Percentiles rank a stretch among this genome's conserved stretches.
These are phyloP conservation scores for Suillus americanus DNA, from an alignment of 768 basidiomycete species.

Conservation along the genomic window DNA sequence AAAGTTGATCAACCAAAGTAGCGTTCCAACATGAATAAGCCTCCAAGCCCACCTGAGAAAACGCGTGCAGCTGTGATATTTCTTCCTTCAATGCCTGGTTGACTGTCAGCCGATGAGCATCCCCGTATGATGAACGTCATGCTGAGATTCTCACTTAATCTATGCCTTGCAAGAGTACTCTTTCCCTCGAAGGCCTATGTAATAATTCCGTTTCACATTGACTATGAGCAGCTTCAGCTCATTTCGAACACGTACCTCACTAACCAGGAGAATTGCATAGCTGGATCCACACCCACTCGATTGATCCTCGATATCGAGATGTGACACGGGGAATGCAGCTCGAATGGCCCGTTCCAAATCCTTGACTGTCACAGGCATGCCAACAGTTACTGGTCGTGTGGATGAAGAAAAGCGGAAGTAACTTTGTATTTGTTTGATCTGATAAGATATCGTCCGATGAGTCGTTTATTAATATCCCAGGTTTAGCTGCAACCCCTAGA, in stretches of 20 bases:
- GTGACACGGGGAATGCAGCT: slow-evolving; percentile 57
- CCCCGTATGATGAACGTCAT: slow-evolving; percentile 6
- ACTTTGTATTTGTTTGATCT: slow-evolving; percentile 16
- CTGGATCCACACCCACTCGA: slow-evolving; percentile 82
- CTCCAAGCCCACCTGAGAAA: slow-evolving; percentile 68
- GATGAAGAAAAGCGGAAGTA: slow-evolving; percentile 12
- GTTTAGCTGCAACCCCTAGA: slow-evolving; percentile 2
- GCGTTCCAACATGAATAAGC: neutral
- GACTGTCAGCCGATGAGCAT: slow-evolving; percentile 42
- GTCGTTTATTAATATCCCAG: slow-evolving; percentile 1
- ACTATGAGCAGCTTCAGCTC: neutral
- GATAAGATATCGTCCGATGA: slow-evolving; percentile 22
- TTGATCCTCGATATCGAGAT: slow-evolving; percentile 74
- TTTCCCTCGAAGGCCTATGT: slow-evolving; percentile 74
- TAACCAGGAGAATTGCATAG: slow-evolving; percentile 74
- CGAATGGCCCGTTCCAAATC: slow-evolving; percentile 66
- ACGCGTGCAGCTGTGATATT: slow-evolving; percentile 83
- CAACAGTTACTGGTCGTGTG: slow-evolving; percentile 1
- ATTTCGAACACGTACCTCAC: slow-evolving; percentile 49
- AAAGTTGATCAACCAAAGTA: neutral
- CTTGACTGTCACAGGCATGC: slow-evolving; percentile 60
- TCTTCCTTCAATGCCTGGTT: slow-evolving; percentile 74
- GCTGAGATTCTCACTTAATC: slow-evolving; percentile 48
- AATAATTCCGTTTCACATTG: slow-evolving; percentile 2
- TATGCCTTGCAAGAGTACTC: slow-evolving; percentile 74